Evolutionary conservation across 2,329 filamentous ascomycete species (phyloP).

Genomic region (Diaporthe amygdali): DNA sequence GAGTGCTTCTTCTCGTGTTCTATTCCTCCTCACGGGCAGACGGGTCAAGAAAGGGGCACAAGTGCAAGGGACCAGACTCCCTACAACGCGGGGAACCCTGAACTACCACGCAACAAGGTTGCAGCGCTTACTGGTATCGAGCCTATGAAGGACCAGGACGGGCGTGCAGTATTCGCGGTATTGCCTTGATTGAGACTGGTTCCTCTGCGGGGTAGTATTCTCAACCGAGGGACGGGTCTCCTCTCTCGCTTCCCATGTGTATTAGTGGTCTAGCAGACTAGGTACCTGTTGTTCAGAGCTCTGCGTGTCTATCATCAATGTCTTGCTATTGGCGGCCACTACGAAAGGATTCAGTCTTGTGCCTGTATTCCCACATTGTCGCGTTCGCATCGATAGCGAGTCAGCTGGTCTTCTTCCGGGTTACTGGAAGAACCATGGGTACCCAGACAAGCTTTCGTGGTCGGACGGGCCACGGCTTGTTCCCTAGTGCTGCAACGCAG

Average conservation of each 20-base stretch:
- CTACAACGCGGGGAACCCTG: conserved; percentile 4
- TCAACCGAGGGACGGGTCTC: not conserved
- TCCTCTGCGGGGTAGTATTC: not conserved
- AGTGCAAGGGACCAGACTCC: not conserved
- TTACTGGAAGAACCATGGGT: not conserved
- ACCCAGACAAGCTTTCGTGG: not conserved
- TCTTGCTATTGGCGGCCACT: not conserved
- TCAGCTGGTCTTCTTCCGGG: not conserved
- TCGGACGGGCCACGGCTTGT: not conserved
- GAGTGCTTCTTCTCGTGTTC: not conserved
- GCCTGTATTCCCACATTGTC: not conserved
- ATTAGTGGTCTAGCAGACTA: not conserved
- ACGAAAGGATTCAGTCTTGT: not conserved
- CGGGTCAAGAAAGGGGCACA: not conserved
- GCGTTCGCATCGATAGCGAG: not conserved
- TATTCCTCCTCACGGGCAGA: not conserved
- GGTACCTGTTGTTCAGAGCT: not conserved
- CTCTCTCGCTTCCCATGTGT: not conserved
- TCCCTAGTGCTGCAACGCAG: conserved; percentile 1
- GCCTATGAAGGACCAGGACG: not conserved
- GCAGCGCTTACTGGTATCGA: not conserved
- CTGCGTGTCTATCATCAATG: not conserved
- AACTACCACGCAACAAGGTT: not conserved
- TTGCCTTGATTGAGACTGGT: conserved; percentile 1
- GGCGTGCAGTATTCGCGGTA: not conserved